Evolutionary conservation across 1,139 yeast genomes (phyloP), one percentile per base, ranked within the genome.

Genomic region (Sugiyamaella neomexicana): DNA sequence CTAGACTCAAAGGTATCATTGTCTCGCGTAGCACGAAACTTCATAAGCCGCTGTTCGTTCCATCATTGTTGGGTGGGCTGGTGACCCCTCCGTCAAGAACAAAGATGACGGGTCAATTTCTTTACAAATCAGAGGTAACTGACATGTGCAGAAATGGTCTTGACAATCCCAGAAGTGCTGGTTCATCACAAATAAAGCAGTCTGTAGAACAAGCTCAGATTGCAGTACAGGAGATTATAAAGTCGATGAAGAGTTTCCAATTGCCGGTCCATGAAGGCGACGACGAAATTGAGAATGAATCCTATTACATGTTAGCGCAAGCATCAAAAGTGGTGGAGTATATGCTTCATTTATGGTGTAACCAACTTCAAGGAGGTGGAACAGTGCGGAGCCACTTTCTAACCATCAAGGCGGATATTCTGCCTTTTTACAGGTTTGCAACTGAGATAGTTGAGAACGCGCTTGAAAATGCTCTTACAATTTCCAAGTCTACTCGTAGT

Each of bases 371-470:
- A n/a, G 25, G 34, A 20, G 42, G 5, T 4, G 12, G 9, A 7
- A n/a, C 15, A 16, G 15, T n/a, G 12, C 17, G 7, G 17, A 29
- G 15, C 25, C n/a, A 7, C 3, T 45, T 45, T 20, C n/a, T 42
- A 5, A n/a, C 16, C 17, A 45, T 12, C 32, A 13, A 45, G 9
- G 12, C 15, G 12, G 36, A 36, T 7, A 32, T 44, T 5, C 8
- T 44, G 7, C 47, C 38, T 4, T 17, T 36, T 6, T 45, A 45
- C 25, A 12, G 42, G n/a, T 45, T 17, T 36, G 36, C 49, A 6
- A 7, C 15, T n/a, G 32, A 36, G 13, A 5, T 45, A 1, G 7
- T 45, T 6, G 7, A 31, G 7, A 2, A 16, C 10, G 36, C 6
- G 7, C 49, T 45, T 23, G 12, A 20, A 3, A 27, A 23, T 12